These are phyloP conservation scores for Coniochaeta hoffmannii DNA, from an alignment of 2,329 filamentous ascomycete species.

Conservation along the genomic window DNA sequence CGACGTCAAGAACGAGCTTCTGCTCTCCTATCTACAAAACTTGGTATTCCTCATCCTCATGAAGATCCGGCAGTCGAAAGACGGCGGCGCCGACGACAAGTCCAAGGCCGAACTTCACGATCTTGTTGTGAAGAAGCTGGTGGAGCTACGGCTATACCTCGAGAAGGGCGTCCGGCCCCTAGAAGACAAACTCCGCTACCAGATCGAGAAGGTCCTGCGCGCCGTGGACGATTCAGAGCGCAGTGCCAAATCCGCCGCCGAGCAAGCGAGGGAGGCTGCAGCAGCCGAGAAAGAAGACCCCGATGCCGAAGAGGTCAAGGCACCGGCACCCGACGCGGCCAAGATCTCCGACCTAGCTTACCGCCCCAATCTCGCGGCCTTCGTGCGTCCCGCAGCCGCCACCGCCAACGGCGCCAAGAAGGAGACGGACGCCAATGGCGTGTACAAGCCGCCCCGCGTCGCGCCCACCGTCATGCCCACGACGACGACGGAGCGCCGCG, in stretches of 20 bases:
- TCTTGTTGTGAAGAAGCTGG: constrained; percentile 75
- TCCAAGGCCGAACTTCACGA: constrained; percentile 43
- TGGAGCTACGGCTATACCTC: constrained; percentile 83
- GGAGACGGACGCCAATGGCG: constrained; percentile 48
- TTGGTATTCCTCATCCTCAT: constrained; percentile 80
- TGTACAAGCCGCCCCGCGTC: constrained; percentile 86
- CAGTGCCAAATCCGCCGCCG: constrained; percentile 23
- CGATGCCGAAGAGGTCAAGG: constrained; percentile 29
- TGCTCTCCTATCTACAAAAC: constrained; percentile 92
- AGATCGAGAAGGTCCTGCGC: constrained; percentile 89
- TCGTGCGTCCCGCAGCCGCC: constrained; percentile 25
- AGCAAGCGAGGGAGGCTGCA: constrained; percentile 11
- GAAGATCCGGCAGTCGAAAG: constrained; percentile 57
- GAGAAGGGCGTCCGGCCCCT: constrained; percentile 88
- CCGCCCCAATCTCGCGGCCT: constrained; percentile 28
- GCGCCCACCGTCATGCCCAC: constrained; percentile 79
- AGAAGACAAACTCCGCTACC: constrained; percentile 86
- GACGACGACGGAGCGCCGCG: constrained; percentile 53
- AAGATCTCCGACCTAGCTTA: constrained; percentile 22
- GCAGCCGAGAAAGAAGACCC: constrained; percentile 26
- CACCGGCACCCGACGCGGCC: constrained; percentile 18
- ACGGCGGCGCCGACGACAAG: constrained; percentile 17
- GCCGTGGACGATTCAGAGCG: constrained; percentile 70
- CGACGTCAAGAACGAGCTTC: constrained; percentile 93
- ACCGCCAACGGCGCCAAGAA: constrained; percentile 17